Evolutionary conservation across 805 yeast genomes (phyloP).

Genomic region (Pichia ethanolica): DNA sequence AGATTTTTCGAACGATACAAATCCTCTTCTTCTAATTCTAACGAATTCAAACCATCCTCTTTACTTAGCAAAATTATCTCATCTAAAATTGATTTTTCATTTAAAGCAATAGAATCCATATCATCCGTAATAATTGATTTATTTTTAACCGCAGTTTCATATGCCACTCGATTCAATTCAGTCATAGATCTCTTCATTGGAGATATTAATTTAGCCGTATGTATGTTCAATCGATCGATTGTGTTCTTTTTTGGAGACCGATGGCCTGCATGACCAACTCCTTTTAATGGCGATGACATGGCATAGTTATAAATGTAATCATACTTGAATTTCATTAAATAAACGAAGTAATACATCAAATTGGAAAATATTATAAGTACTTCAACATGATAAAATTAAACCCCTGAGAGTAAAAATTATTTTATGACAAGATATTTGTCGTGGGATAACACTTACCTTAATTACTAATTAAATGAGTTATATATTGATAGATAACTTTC

Average conservation of each 20-base stretch:
- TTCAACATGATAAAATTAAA: too few species aligned
- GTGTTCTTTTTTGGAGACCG: conserved; percentile 33
- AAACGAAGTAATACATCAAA: too few species aligned
- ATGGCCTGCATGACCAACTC: conserved; percentile 16
- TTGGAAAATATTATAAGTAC: too few species aligned
- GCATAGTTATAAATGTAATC: too few species aligned
- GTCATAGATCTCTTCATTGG: conserved; percentile 33
- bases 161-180: conserved; percentile 40
- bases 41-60: conserved; percentile 19
- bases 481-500: too few species aligned
- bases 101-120: conserved; percentile 30
- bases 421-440: too few species aligned
- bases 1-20: too few species aligned
- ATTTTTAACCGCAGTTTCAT: conserved; percentile 36
- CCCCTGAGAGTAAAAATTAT: too few species aligned
- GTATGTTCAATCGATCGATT: conserved; percentile 13
- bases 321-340: too few species aligned
- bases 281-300: not conserved
- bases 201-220: conserved; percentile 39
- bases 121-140: conserved; percentile 21
- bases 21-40: conserved; percentile 14
- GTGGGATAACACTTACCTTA: too few species aligned
- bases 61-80: conserved; percentile 34
- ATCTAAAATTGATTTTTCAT: conserved; percentile 41
- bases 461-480: too few species aligned